Conservation (phyloP, 371 early-diverging fungal genomes). For the Choanephora cucurbitarum region DNA sequence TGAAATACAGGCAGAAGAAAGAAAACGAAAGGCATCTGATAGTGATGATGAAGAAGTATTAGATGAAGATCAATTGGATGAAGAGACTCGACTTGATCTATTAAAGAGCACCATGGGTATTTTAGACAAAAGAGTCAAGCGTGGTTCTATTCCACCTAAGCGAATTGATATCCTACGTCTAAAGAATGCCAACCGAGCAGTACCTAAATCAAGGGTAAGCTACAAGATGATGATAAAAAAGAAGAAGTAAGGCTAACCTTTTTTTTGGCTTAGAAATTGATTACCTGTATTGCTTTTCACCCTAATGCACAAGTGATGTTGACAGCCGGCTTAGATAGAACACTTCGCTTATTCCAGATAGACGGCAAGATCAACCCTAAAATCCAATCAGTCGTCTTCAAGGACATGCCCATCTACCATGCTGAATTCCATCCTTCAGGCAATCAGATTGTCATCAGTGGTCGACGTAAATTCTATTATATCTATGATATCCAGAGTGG, state of each 20-base stretch:
- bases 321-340: conserved; percentile 84
- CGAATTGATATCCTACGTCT: conserved; percentile 64
- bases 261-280: conserved; percentile 42
- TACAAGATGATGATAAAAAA: too few relatives aligned
- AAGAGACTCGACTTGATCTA: conserved; percentile 43
- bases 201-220: conserved; percentile 26
- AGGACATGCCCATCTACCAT: conserved; percentile 76
- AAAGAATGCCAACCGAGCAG: conserved; percentile 72
- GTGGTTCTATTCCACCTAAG: conserved; percentile 50
- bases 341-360: conserved; percentile 83
- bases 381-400: conserved; percentile 79
- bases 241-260: too few relatives aligned
- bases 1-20: conserved; percentile 31
- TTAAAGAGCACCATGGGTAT: conserved; percentile 60
- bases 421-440: conserved; percentile 82
- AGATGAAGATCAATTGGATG: conserved; percentile 44
- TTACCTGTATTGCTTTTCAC: conserved; percentile 85
- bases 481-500: conserved; percentile 85
- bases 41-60: conserved; percentile 48
- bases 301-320: conserved; percentile 87
- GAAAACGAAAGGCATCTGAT: conserved; percentile 30
- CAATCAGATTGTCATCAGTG: conserved; percentile 70
- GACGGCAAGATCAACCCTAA: conserved; percentile 91
- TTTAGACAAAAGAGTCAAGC: conserved; percentile 36
- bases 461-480: conserved; percentile 79